phyloP scores from a whole-genome alignment of 1,139 yeast species.

The Sugiyamaella japonica region DNA sequence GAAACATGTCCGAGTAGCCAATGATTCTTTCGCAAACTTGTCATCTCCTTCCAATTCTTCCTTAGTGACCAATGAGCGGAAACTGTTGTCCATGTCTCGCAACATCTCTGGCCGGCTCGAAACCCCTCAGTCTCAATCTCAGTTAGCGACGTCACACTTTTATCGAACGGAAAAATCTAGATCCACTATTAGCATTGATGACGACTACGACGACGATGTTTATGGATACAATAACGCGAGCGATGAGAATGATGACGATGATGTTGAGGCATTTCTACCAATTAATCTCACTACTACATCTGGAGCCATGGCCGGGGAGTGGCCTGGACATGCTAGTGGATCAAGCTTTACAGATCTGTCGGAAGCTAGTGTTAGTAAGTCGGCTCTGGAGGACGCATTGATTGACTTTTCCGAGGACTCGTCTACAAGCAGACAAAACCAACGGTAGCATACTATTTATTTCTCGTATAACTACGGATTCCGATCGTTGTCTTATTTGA shows the following conservation, averaged over 20 bases:
- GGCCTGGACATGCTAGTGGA: constrained; percentile 13
- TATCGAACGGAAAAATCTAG: background rate
- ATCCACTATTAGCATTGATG: constrained; percentile 1
- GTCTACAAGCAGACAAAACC: background rate
- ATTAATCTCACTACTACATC: constrained; percentile 2
- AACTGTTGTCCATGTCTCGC: constrained; percentile 7
- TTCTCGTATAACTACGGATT: background rate
- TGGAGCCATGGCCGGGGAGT: background rate
- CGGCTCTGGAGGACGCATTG: constrained; percentile 49
- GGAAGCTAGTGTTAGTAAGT: constrained; percentile 45
- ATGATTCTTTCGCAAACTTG: constrained; percentile 2
- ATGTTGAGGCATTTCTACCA: constrained; percentile 21
- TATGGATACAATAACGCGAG: constrained; percentile 10
- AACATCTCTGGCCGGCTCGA: constrained; percentile 1
- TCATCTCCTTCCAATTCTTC: constrained; percentile 11
- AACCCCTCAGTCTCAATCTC: constrained; percentile 3
- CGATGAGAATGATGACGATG: constrained; percentile 11
- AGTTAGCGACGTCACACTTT: constrained; percentile 5
- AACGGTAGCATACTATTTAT: background rate
- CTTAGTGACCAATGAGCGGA: background rate
- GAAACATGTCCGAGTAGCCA: background rate
- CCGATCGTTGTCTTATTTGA: background rate
- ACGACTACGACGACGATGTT: constrained; percentile 11
- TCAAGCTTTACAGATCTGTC: constrained; percentile 25
- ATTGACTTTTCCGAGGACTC: constrained; percentile 19